A percentile compares a stretch with the other conserved stretches of the same genome.
These are phyloP conservation scores for Berkeleyomyces basicola DNA, from an alignment of 2,329 filamentous ascomycete genomes.

Conservation along the genomic window DNA sequence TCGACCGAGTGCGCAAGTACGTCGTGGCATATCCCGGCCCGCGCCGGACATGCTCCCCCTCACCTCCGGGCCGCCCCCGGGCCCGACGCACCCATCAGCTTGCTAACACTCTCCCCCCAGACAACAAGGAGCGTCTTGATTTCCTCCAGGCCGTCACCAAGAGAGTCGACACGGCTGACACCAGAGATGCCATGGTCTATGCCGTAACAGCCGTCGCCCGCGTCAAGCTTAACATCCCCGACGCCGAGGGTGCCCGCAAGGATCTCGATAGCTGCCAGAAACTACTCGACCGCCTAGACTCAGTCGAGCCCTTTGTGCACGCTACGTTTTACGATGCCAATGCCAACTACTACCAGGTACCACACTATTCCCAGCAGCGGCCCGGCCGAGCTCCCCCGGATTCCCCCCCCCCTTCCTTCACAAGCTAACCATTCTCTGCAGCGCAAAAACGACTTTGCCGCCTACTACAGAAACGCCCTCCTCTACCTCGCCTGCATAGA, in stretches of 20 bases:
- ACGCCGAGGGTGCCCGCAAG: slow-evolving; percentile 68
- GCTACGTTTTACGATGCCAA: slow-evolving; percentile 93
- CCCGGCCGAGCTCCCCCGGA: background rate
- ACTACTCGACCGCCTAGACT: slow-evolving; percentile 82
- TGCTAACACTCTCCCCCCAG: slow-evolving; percentile 29
- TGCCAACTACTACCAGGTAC: slow-evolving; percentile 77
- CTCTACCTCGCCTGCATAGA: slow-evolving; percentile 96
- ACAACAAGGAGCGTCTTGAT: slow-evolving; percentile 67
- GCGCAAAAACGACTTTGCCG: slow-evolving; percentile 77
- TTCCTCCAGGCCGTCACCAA: slow-evolving; percentile 73
- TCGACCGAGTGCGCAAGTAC: slow-evolving; percentile 68
- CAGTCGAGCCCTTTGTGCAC: slow-evolving; percentile 88
- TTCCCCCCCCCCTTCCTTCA: too few species aligned
- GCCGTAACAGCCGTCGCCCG: slow-evolving; percentile 79
- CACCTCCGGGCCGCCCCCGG: too few species aligned
- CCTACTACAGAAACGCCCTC: slow-evolving; percentile 94
- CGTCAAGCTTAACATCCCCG: slow-evolving; percentile 64
- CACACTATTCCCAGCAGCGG: background rate
- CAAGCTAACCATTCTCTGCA: slow-evolving; percentile 18
- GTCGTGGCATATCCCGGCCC: slow-evolving; percentile 11
- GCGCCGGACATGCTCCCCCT: background rate
- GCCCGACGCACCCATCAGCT: background rate
- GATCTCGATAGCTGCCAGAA: slow-evolving; percentile 76
- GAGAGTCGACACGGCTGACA: slow-evolving; percentile 81
- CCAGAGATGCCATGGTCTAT: slow-evolving; percentile 91